Evolutionary conservation across 768 basidiomycete genomes (phyloP), one percentile per base, ranked within the genome.

Genomic region (Termitomyces heimii): DNA sequence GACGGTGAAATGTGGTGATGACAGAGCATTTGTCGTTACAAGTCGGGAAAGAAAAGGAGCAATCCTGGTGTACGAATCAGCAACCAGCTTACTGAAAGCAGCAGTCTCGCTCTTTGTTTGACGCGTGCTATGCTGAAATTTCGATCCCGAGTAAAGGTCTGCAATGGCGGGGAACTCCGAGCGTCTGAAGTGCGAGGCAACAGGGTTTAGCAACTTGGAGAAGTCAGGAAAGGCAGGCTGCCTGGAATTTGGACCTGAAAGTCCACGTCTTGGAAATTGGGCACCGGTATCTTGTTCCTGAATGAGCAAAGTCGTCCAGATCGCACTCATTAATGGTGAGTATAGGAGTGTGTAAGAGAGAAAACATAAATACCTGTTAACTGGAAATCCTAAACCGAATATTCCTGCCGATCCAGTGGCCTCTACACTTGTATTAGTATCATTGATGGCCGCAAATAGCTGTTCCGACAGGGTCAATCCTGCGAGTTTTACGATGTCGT

Each of bases 311-410:
- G 74, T 59, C 37, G 66, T 68, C 79, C 78, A 82, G 24, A 84
- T 73, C 13, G 76, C 73, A 62, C 82, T 84, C 40, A 53, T 47
- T 26, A 52, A 44, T 20, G 22, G 5, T 34, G 6, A 53, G 60
- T 43, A 58, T 48, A 6, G 35, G 22, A 22, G 49, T 31, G 4
- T 32, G 22, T 56, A 9, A 37, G 5, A 43, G 46, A 40, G 14
- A 35, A 28, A 54, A 18, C 34, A 16, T 5, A 49, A 47, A 16
- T 8, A 86, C 88, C 88, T 89, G 60, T 85, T 86, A 14, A 81
- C 66, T 3, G 89, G 87, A 60, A 91, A 91, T 0, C 90, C 89
- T 10, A 90, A 73, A 0, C 89, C 89, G 55, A 91, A 77, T 42
- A 91, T 88, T 2, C 88, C 89, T 16, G 80, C 77, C 18, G 81